A percentile compares a stretch with the other conserved stretches of the same genome.
phyloP scores from a whole-genome alignment of 257 asterid species.

The Nicotiana otophora region DNA sequence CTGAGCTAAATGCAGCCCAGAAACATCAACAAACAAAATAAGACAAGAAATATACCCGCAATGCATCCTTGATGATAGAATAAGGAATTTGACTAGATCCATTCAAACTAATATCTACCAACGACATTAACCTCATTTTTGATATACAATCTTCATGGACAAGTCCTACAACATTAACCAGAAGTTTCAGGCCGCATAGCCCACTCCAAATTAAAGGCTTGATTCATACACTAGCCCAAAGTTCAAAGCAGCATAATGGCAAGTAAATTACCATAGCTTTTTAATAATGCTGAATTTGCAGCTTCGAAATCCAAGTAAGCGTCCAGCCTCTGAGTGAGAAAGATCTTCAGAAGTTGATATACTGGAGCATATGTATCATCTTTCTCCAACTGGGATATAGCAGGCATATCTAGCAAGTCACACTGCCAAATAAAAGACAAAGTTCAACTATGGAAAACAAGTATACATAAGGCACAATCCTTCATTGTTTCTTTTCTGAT shows the following conservation, averaged over 20 bases:
- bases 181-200: slow-evolving; percentile 11
- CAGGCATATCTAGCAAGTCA: slow-evolving; percentile 83
- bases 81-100: slow-evolving; percentile 76
- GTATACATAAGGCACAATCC: background rate
- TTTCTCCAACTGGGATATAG: slow-evolving; percentile 79
- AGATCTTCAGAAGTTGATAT: slow-evolving; percentile 74
- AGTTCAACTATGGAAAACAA: background rate
- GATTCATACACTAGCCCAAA: background rate
- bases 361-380: slow-evolving; percentile 53
- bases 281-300: slow-evolving; percentile 48
- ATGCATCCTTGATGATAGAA: slow-evolving; percentile 64
- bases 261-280: slow-evolving; percentile 46
- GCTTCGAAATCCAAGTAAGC: slow-evolving; percentile 71
- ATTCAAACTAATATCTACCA: slow-evolving; percentile 62
- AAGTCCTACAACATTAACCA: slow-evolving; percentile 47
- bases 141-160: slow-evolving; percentile 79
- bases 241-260: background rate
- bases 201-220: background rate
- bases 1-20: background rate
- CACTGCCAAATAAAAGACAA: slow-evolving; percentile 34
- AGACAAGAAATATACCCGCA: slow-evolving; percentile 39
- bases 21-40: slow-evolving; percentile 2
- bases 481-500: background rate
- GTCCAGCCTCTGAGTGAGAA: slow-evolving; percentile 76
- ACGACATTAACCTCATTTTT: slow-evolving; percentile 85